phyloP scores from a whole-genome alignment of 2,329 filamentous ascomycete species.

The Hypoxylon sp. region DNA sequence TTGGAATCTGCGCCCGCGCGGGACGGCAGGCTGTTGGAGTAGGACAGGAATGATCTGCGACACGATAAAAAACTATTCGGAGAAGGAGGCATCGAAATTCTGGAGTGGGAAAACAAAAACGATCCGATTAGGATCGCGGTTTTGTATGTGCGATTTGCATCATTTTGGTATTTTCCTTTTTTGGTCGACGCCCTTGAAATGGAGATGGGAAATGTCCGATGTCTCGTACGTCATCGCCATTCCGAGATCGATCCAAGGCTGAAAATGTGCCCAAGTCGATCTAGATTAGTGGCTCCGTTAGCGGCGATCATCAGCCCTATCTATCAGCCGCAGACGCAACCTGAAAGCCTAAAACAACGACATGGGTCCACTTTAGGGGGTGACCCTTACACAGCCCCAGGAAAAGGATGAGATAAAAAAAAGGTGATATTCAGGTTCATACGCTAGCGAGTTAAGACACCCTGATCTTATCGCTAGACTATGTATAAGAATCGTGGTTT shows the following conservation, averaged over 20 bases:
- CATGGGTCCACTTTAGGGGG: constrained; percentile 3
- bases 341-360: constrained; percentile 30
- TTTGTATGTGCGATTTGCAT: not conserved
- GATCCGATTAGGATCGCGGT: not conserved
- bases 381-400: not conserved
- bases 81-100: not conserved
- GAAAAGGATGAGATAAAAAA: too few species aligned
- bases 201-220: too few species aligned
- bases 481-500: too few species aligned
- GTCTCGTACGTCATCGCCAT: constrained; percentile 46
- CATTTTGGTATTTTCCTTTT: constrained; percentile 11
- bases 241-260: constrained; percentile 33
- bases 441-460: too few species aligned
- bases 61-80: not conserved
- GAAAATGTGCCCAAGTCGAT: constrained; percentile 21
- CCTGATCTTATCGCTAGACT: too few species aligned
- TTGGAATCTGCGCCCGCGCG: not conserved
- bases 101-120: not conserved
- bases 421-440: too few species aligned
- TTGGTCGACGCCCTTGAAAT: constrained; percentile 19
- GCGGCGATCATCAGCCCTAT: constrained; percentile 35
- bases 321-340: constrained; percentile 36
- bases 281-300: constrained; percentile 21
- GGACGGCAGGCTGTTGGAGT: not conserved
- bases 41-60: not conserved